Evolutionary conservation across 257 asterid species (phyloP).

Genomic region (Lantana camara): DNA sequence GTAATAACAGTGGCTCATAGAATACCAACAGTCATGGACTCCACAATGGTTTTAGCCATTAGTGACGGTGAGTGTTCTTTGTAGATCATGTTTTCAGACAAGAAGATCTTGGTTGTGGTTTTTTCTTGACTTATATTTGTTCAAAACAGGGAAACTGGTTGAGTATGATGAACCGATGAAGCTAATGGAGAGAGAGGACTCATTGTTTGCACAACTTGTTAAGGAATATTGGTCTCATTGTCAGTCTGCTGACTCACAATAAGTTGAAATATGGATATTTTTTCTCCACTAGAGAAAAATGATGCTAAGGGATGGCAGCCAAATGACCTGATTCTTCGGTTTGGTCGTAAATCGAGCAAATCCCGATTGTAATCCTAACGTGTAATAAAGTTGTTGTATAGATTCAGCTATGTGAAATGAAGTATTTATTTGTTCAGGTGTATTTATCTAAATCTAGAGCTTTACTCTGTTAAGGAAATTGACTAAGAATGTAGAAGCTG

Average conservation of each 20-base stretch:
- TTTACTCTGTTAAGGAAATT: too few species aligned
- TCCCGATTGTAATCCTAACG: background rate
- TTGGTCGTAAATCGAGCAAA: conserved; percentile 11
- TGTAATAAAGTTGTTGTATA: conserved; percentile 11
- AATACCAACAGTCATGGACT: conserved; percentile 97
- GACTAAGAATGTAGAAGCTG: too few species aligned
- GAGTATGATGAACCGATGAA: conserved; percentile 83
- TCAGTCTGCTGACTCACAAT: conserved; percentile 48
- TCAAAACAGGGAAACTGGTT: conserved; percentile 64
- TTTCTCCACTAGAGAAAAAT: background rate
- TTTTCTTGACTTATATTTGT: background rate
- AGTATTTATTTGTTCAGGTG: background rate
- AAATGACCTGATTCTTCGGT: background rate
- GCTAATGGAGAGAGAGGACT: conserved; percentile 71
- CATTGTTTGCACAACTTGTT: conserved; percentile 79
- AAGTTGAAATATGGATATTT: conserved; percentile 14
- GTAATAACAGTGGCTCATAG: conserved; percentile 96
- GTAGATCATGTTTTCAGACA: too few species aligned
- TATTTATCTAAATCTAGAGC: background rate
- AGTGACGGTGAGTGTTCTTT: conserved; percentile 66
- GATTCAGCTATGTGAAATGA: conserved; percentile 9
- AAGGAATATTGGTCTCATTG: conserved; percentile 88
- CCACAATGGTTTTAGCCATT: conserved; percentile 84
- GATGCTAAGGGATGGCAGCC: background rate
- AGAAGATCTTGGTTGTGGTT: too few species aligned